Percentiles rank a stretch among this genome's conserved stretches.
These are phyloP conservation scores for Eucalyptus curtisii DNA, from an alignment of 345 rosid genomes.

Conservation along the genomic window DNA sequence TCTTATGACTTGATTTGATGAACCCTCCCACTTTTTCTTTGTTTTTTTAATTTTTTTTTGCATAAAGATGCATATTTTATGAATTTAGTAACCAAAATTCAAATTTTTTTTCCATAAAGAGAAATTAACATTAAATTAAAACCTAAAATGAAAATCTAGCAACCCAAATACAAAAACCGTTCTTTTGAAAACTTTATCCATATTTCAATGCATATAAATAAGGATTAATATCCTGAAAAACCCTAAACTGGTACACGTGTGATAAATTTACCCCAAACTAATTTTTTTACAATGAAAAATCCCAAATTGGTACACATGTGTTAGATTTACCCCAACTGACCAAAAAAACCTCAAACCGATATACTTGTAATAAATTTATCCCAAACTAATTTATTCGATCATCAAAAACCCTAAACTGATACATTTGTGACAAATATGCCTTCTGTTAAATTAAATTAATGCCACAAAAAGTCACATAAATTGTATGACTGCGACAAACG, in stretches of 20 bases:
- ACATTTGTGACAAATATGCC: no score
- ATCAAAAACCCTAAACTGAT: no score
- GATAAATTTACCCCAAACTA: rapidly evolving
- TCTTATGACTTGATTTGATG: neutral
- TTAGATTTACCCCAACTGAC: no score
- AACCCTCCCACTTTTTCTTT: neutral
- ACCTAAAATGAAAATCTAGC: neutral
- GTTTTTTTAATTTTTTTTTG: neutral
- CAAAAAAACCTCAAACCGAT: rapidly evolving
- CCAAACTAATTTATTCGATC: no score
- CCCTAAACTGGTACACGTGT: rapidly evolving
- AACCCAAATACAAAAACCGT: neutral
- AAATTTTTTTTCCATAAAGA: neutral
- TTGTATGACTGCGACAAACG: rapidly evolving
- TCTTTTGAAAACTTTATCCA: neutral
- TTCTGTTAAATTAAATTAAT: no score
- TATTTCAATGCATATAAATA: neutral
- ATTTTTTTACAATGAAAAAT: no score
- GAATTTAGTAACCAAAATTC: neutral
- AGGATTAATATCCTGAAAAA: rapidly evolving
- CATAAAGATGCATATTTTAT: neutral
- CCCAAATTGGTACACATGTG: rapidly evolving
- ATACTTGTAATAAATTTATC: rapidly evolving
- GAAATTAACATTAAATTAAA: neutral
- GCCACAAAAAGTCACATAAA: no score